Evolutionary conservation across 345 rosid species (phyloP), one percentile per base, ranked within the genome.

Genomic region (Eucalyptus pauciflora): DNA sequence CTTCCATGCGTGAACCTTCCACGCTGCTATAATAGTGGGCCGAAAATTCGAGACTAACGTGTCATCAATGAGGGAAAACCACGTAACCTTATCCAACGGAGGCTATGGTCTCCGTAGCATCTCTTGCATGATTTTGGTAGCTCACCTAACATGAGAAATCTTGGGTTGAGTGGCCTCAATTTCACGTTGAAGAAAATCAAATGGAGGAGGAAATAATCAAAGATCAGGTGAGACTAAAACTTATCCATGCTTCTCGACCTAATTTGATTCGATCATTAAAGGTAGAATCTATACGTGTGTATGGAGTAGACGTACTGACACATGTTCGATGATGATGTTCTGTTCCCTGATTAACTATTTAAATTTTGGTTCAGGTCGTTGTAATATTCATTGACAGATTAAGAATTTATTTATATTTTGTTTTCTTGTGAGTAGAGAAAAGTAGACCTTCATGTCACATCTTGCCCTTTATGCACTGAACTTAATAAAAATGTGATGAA

Each of bases 61-160:
- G 9, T 50, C 4, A 16, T 43, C 52, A 13, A 88, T 54, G 88
- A 86, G 85, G 64, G 43, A 31, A 85, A 50, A 89, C 91, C 90
- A 91, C 85, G 90, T 89, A 51, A 43, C 89, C 85, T 22, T 25
- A 56, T 50, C 85, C 33, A 22, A 31, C 52, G 69, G 33, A 87
- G 89, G 86, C 88, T 88, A 88, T 31, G 54, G 56, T 88, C 86
- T 89, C 83, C 89, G 83, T 86, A 90, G 87, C 87, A 37, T 17
- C n/a, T 37, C 79, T 58, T 20, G 88, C 58, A 24, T 62, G 80
- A 87, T 86, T 90, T 88, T 93, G 96, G 95, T 94, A 90, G 97
- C 86, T 94, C 50, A 94, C 96, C 97, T 94, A 95, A 93, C 94
- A 69, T 58, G 60, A 89, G 50, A 79, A 58, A 69, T 51, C 51